Base-by-base conservation (phyloP, 345 rosid genomes). In the Gossypium sturtianum region DNA sequence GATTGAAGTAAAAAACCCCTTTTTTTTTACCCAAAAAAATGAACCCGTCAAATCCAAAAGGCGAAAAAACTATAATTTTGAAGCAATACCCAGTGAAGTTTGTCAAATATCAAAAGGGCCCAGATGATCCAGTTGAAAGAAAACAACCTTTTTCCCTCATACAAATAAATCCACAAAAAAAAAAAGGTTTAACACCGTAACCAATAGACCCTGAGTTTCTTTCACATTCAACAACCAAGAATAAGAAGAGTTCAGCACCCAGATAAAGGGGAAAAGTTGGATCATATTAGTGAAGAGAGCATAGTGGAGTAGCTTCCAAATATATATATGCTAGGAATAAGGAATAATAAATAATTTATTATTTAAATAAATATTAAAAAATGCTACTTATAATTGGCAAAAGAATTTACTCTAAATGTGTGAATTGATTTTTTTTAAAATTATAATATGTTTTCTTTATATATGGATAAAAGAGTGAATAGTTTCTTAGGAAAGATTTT, bases 71-170 rank as follows among this genome's bases (percentile, higher is more conserved):
- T 80, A 69, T 27, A 27, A 89, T 65, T 81, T 78, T 70, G 71
- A 63, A 78, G 84, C 74, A 79, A 78, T 60, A 77, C 83, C 84
- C 64, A 73, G 47, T n/a, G 22, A 64, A 82, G 74, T 64, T 77
- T 19, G 64, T 66, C 75, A 76, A 73, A 62, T 65, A 74, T 29
- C 75, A 78, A 68, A 79, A 67, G 65, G 38, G 79, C 81, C 86
- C 83, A 78, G 87, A 70, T 76, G 81, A 75, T 77, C 77, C 53
- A 66, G 76, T 74, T n/a, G 77, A 77, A 75, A 78, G 78, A 82
- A 45, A 76, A 53, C 76, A 43, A n/a, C 75, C 57, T 76, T 63
- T 53, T 67, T 67, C 41, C 69, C 68, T 38, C 73, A 17, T 2
- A 43, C 62, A 43, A 34, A 29, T 7, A 43, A n/a, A 53, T 3